Evolutionary conservation across 2,329 filamentous ascomycete genomes (phyloP), one percentile per base, ranked within the genome.

Genomic region (Cercospora zeina): DNA sequence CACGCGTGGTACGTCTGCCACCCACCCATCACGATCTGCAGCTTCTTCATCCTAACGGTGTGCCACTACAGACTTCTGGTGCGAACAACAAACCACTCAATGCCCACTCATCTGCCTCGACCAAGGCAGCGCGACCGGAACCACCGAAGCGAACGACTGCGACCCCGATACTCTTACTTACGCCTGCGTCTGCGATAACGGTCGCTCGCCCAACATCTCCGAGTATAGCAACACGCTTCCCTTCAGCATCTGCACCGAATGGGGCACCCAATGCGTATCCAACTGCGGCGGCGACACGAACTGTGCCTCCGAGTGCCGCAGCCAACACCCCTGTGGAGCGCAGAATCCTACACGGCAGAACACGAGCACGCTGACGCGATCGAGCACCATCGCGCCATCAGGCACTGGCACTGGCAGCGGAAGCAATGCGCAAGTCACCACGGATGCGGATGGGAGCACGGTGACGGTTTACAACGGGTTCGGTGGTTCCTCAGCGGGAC

Each of bases 141-240:
- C 85, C 83, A 31, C 66, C 51, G 65, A 80, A 49, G 75, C 79
- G 65, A 93, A 93, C 78, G 80, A 81, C 7, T 93, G 89, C 74
- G 82, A 91, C 73, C 70, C 87, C 54, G 85, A 89, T 37, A 49
- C 80, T 19, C 82, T 93, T 54, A 81, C 78, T n/a, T 93, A 88
- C 77, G 80, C 82, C 66, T 95, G 90, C 75, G 80, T 91, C 69
- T 95, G 90, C 79, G 81, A 82, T 65, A 82, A 89, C 73, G 83
- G 85, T 73, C 74, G 82, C 65, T 77, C 83, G 57, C 90, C 90
- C 68, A 92, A 93, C 77, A 77, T 90, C 54, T 85, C 87, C 71
- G 83, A 93, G 77, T 95, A 89, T 82, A 88, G 87, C 19, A 82
- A 91, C 69, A 93, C 90, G 1, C 80, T 95, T 27, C 90, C 90